A percentile compares a stretch with the other conserved stretches of the same genome.
Evolutionary conservation across 176 grass and related monocot genomes (phyloP).

Genomic region (Coix lacrymajobi): DNA sequence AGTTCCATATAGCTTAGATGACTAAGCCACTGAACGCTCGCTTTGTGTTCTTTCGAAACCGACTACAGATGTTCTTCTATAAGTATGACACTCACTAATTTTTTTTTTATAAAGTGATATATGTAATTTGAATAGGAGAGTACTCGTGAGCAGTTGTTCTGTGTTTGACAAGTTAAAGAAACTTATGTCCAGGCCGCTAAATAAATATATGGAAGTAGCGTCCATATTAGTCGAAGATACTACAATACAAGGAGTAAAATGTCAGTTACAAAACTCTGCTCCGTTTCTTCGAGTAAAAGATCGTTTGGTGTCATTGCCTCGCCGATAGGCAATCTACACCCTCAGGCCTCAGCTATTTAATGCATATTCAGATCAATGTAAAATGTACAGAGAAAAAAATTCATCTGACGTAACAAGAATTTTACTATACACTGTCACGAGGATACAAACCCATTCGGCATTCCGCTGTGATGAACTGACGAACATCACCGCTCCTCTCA

Average conservation of each 20-base stretch:
- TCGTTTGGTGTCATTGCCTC: neutral
- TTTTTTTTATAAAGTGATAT: too few relatives aligned
- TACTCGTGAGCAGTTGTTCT: too few relatives aligned
- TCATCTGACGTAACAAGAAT: too few relatives aligned
- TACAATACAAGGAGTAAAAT: neutral
- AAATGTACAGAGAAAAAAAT: neutral
- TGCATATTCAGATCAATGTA: neutral
- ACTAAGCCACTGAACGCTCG: too few relatives aligned
- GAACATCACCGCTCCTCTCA: neutral
- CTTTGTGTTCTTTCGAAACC: too few relatives aligned
- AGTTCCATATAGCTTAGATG: too few relatives aligned
- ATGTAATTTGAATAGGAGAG: too few relatives aligned
- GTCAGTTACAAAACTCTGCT: neutral
- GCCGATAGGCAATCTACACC: neutral
- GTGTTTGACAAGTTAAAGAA: too few relatives aligned
- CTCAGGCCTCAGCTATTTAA: neutral
- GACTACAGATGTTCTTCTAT: too few relatives aligned
- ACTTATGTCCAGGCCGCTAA: neutral
- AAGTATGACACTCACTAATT: too few relatives aligned
- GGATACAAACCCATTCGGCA: neutral
- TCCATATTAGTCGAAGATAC: neutral
- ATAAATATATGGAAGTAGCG: neutral
- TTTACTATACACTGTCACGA: too few relatives aligned
- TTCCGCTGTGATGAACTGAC: neutral
- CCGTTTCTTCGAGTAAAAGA: neutral